Percentiles rank a stretch among this genome's conserved stretches.
Conservation (phyloP, 1,284 basidiomycete species). For the Agroathelia rolfsii region DNA sequence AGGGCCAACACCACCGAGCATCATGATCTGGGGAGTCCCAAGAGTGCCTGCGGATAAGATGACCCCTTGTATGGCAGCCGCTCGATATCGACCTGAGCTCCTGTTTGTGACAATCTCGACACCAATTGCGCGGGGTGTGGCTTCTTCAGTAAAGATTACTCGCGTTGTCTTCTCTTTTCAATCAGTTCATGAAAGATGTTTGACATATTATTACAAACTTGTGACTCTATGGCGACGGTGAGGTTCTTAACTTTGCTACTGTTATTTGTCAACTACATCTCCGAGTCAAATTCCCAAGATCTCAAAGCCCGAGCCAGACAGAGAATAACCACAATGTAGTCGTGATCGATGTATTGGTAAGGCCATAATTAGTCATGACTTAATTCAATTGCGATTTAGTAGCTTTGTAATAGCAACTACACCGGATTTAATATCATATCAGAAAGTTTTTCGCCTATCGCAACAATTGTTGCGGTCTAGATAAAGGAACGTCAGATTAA, state of each 20-base stretch:
- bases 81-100: slow-evolving; percentile 15
- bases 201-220: slow-evolving; percentile 19
- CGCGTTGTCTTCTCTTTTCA: slow-evolving; percentile 7
- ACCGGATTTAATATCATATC: slow-evolving; percentile 18
- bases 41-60: slow-evolving; percentile 33
- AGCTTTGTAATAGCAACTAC: no score
- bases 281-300: no score
- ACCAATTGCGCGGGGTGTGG: slow-evolving; percentile 16
- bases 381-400: no score
- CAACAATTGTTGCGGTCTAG: slow-evolving; percentile 17
- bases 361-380: no score
- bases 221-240: slow-evolving; percentile 27
- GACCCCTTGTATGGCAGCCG: slow-evolving; percentile 26
- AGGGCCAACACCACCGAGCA: slow-evolving; percentile 40
- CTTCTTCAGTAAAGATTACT: slow-evolving; percentile 10
- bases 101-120: slow-evolving; percentile 20
- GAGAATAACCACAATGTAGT: no score
- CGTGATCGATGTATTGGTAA: no score
- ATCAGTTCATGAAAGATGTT: slow-evolving; percentile 15
- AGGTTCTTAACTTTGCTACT: no score
- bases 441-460: slow-evolving; percentile 22
- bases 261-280: no score
- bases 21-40: slow-evolving; percentile 35
- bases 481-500: neutral
- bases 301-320: no score